Evolutionary conservation across 441 rosid genomes (phyloP).

Genomic region (Cnidoscolus chayamansa): DNA sequence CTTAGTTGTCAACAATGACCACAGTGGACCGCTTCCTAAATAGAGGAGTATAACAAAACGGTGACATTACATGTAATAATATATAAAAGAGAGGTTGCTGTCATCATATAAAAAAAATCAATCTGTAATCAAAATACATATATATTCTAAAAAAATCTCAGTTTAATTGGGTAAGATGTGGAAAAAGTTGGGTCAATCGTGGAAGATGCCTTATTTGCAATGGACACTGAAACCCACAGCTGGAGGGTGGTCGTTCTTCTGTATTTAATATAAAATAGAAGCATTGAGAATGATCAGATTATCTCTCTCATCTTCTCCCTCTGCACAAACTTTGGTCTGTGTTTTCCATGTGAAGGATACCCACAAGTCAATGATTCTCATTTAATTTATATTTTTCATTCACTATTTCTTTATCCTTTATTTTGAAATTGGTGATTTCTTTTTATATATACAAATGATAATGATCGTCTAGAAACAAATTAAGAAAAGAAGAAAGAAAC

Average conservation of each 20-base stretch:
- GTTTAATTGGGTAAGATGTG: conserved; percentile 44
- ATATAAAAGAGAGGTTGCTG: not conserved
- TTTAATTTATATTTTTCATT: not conserved
- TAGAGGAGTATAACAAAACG: conserved; percentile 5
- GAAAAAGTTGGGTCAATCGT: conserved; percentile 45
- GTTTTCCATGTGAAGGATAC: conserved; percentile 38
- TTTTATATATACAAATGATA: not conserved
- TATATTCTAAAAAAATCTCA: conserved; percentile 28
- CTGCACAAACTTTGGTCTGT: conserved; percentile 15
- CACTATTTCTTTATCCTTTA: conserved; percentile 8
- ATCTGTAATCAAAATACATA: not conserved
- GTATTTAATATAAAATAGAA: conserved; percentile 13
- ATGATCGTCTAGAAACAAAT: no score
- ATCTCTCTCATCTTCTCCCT: conserved; percentile 6
- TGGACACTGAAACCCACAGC: conserved; percentile 44
- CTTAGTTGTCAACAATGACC: conserved; percentile 23
- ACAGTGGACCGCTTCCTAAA: conserved; percentile 12
- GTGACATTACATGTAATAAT: not conserved
- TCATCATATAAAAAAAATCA: conserved; percentile 19
- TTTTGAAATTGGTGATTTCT: conserved; percentile 17
- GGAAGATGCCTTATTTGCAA: conserved; percentile 35
- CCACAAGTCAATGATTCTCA: conserved; percentile 38
- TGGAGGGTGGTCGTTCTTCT: conserved; percentile 61
- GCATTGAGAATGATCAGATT: conserved; percentile 33
- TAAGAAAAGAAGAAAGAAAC: no score